These are phyloP conservation scores for Blastocystis hominis DNA, from an alignment of 352 stramenopile species.

Conservation along the genomic window DNA sequence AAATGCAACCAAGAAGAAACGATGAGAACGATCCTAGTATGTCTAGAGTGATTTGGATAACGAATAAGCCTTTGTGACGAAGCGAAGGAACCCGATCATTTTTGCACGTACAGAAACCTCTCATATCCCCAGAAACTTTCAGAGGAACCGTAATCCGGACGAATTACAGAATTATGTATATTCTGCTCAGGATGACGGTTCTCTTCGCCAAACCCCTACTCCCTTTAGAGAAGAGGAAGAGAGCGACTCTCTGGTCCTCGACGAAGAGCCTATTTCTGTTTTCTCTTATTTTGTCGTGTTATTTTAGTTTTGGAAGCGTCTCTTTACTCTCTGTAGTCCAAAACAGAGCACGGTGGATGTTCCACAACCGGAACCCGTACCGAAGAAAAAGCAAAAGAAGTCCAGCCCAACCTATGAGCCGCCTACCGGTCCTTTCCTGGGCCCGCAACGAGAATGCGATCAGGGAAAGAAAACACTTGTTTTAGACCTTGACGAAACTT, in stretches of 20 bases:
- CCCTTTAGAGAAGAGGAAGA: not conserved
- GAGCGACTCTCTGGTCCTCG: not conserved
- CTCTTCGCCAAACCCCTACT: not conserved
- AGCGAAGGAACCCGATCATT: constrained; percentile 50
- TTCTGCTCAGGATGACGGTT: not conserved
- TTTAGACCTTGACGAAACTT: constrained; percentile 90
- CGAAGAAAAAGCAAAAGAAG: not conserved
- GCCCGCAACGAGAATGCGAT: constrained; percentile 62
- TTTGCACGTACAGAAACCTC: constrained; percentile 48
- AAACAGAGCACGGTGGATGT: not conserved
- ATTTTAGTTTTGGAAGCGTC: constrained; percentile 36
- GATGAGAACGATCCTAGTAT: constrained; percentile 27
- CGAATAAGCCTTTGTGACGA: not conserved
- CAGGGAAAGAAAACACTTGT: constrained; percentile 77
- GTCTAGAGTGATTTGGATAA: not conserved
- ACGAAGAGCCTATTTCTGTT: not conserved
- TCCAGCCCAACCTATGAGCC: not conserved
- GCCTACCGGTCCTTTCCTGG: constrained; percentile 36
- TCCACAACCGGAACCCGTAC: not conserved
- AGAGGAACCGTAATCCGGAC: not conserved
- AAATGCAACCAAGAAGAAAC: not conserved
- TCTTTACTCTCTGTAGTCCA: not conserved
- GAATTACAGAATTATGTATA: constrained; percentile 14
- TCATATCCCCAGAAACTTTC: constrained; percentile 35
- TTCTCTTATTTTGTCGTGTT: not conserved